Percentiles rank a stretch among this genome's conserved stretches.
These are phyloP conservation scores for Hypholoma sublateritium DNA, from an alignment of 768 basidiomycete species.

Conservation along the genomic window DNA sequence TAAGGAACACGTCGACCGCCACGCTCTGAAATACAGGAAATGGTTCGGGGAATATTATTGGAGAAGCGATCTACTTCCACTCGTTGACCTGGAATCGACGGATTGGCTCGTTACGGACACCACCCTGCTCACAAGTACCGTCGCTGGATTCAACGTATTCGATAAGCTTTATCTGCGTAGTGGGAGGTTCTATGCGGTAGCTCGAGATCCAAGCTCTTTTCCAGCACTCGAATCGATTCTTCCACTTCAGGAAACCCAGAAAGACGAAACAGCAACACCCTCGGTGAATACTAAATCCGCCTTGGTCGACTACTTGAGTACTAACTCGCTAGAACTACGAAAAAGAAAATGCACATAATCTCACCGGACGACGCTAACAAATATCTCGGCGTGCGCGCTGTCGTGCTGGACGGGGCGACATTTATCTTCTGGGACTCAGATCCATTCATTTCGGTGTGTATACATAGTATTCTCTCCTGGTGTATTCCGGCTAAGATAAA, in stretches of 20 bases:
- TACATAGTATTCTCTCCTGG: neutral
- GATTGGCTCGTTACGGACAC: conserved; percentile 14
- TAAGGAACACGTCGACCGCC: neutral
- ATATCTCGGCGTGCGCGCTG: conserved; percentile 19
- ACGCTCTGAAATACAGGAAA: neutral
- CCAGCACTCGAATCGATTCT: conserved; percentile 46
- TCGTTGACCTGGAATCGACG: neutral
- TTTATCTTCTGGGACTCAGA: conserved; percentile 24
- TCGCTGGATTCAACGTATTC: conserved; percentile 73
- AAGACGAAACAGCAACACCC: too few relatives aligned
- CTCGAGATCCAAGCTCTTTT: conserved; percentile 35
- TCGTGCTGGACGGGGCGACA: conserved; percentile 18
- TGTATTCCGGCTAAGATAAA: neutral
- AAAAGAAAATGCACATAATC: conserved; percentile 26
- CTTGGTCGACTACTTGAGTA: too few relatives aligned
- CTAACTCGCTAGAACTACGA: conserved; percentile 2
- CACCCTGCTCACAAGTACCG: conserved; percentile 36
- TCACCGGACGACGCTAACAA: conserved; percentile 17
- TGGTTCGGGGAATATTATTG: neutral
- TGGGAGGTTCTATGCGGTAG: conserved; percentile 69
- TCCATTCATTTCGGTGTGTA: conserved; percentile 22
- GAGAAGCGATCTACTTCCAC: neutral
- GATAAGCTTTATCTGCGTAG: conserved; percentile 73
- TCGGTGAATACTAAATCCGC: too few relatives aligned
- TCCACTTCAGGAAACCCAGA: conserved; percentile 15